Evolutionary conservation across 2,329 filamentous ascomycete species (phyloP).

Genomic region (Pseudophaeomoniella oleicola): DNA sequence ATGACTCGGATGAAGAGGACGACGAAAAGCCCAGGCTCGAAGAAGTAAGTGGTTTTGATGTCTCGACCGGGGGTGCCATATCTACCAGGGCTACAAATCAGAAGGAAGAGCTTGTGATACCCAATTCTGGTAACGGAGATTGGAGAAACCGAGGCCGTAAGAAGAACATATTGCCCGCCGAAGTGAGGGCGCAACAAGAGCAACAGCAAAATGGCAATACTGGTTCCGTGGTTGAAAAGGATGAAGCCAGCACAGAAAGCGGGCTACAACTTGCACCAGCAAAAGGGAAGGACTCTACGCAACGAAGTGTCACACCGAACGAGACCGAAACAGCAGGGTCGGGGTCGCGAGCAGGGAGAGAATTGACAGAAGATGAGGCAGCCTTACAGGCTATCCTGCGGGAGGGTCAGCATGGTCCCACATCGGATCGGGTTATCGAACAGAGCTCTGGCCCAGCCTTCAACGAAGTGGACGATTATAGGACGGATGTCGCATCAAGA

Average conservation of each 20-base stretch:
- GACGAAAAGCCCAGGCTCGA: conserved; percentile 23
- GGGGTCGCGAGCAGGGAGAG: conserved; percentile 7
- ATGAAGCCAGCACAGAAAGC: conserved; percentile 35
- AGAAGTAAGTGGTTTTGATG: conserved; percentile 36
- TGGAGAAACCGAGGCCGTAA: conserved; percentile 29
- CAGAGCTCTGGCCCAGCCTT: conserved; percentile 15
- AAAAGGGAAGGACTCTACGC: conserved; percentile 7
- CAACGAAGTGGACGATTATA: conserved; percentile 45
- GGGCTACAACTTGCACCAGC: conserved; percentile 37
- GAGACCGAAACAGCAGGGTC: conserved; percentile 8
- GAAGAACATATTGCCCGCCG: conserved; percentile 44
- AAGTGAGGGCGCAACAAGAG: conserved; percentile 35
- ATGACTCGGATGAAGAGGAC: conserved; percentile 39
- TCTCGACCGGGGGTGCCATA: conserved; percentile 34
- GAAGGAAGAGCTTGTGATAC: conserved; percentile 37
- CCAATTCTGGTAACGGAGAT: conserved; percentile 44
- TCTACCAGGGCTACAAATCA: conserved; percentile 20
- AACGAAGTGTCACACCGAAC: conserved; percentile 32
- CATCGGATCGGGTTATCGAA: conserved; percentile 39
- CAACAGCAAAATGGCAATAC: conserved; percentile 21
- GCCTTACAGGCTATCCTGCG: conserved; percentile 55
- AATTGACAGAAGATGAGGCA: conserved; percentile 37
- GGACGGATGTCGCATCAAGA: conserved; percentile 53
- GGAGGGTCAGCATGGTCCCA: conserved; percentile 29
- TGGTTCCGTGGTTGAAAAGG: conserved; percentile 28